Conservation (phyloP, 176 grass and related monocot species). For the Echinochloa phyllopogon region DNA sequence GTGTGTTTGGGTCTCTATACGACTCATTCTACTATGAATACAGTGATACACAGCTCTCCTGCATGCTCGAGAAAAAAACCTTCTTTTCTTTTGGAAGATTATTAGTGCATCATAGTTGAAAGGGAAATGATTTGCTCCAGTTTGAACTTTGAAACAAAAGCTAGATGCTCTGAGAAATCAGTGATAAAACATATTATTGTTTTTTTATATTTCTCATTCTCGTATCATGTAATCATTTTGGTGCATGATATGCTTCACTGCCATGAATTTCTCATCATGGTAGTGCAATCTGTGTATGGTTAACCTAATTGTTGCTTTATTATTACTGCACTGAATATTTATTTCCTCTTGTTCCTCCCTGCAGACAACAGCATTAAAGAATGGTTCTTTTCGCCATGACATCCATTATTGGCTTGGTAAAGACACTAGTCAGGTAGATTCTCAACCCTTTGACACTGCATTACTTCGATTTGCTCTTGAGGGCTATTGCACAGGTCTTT, state of each 20-base stretch:
- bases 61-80: too few relatives aligned
- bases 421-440: conserved; percentile 91
- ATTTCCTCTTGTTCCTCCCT: conserved; percentile 18
- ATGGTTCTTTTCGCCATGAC: conserved; percentile 88
- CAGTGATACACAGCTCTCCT: too few relatives aligned
- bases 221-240: background rate
- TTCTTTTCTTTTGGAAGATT: conserved; percentile 21
- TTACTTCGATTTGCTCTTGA: conserved; percentile 39
- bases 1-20: too few relatives aligned
- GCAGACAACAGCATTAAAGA: conserved; percentile 84
- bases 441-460: conserved; percentile 35
- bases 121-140: background rate
- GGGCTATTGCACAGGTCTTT: background rate
- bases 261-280: conserved; percentile 1
- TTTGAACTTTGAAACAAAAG: conserved; percentile 9
- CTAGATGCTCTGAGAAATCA: background rate
- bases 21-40: too few relatives aligned
- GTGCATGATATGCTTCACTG: conserved; percentile 30
- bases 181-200: background rate
- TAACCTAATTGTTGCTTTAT: background rate
- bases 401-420: conserved; percentile 99
- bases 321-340: background rate
- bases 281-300: background rate
- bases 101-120: background rate
- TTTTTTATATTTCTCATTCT: background rate